Evolutionary conservation across 2,329 filamentous ascomycete genomes (phyloP).

Genomic region (Tetracladium maxilliforme): DNA sequence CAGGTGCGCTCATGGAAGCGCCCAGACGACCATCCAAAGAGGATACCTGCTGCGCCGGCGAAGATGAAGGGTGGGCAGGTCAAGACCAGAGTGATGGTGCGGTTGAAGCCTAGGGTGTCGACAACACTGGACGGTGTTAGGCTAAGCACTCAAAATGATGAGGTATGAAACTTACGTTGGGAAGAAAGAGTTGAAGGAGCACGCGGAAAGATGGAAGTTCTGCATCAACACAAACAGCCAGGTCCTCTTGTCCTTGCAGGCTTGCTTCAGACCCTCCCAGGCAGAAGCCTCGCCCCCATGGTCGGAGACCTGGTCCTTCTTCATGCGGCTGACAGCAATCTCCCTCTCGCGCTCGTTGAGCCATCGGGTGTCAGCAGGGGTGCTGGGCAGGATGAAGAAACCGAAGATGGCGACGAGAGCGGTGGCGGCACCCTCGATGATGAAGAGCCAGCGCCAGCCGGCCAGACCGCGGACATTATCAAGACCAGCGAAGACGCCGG

Average conservation of each 20-base stretch:
- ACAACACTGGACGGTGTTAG: slow-evolving; percentile 24
- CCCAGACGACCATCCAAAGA: slow-evolving; percentile 32
- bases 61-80: slow-evolving; percentile 36
- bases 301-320: slow-evolving; percentile 9
- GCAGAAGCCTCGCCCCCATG: slow-evolving; percentile 7
- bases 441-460: slow-evolving; percentile 28
- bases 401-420: slow-evolving; percentile 12
- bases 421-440: slow-evolving; percentile 19
- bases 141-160: too few species aligned
- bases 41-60: slow-evolving; percentile 28
- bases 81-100: slow-evolving; percentile 32
- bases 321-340: slow-evolving; percentile 1
- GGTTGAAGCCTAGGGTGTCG: slow-evolving; percentile 30
- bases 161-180: too few species aligned
- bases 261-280: slow-evolving; percentile 2
- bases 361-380: slow-evolving; percentile 24
- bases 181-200: too few species aligned
- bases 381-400: slow-evolving; percentile 22
- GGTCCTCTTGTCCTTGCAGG: slow-evolving; percentile 1
- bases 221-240: slow-evolving; percentile 28
- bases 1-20: slow-evolving; percentile 30
- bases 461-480: slow-evolving; percentile 17
- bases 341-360: slow-evolving; percentile 19
- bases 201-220: slow-evolving; percentile 37
- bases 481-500: slow-evolving; percentile 17